These are phyloP conservation scores for Phialophora chinensis DNA, from an alignment of 2,329 filamentous ascomycete species.

Conservation along the genomic window DNA sequence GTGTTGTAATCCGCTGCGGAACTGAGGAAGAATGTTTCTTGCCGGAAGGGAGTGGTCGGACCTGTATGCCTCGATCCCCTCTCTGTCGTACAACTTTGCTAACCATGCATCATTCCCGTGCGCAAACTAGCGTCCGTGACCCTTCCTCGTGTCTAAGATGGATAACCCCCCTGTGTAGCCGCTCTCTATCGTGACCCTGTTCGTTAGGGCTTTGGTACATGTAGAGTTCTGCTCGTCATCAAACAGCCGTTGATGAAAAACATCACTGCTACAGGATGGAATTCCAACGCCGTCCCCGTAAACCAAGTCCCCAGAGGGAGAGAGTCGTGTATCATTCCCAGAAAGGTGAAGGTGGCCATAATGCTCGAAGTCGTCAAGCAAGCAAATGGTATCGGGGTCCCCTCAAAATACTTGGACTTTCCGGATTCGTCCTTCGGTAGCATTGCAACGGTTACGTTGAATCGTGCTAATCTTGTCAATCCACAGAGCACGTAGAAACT, in stretches of 20 bases:
- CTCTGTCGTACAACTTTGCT: background rate
- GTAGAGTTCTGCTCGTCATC: conserved; percentile 94
- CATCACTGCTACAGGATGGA: conserved; percentile 80
- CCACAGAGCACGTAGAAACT: conserved; percentile 87
- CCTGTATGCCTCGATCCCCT: background rate
- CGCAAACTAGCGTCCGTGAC: background rate
- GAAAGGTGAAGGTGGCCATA: conserved; percentile 87
- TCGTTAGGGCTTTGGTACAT: conserved; percentile 45
- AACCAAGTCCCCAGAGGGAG: conserved; percentile 77
- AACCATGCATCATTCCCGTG: background rate
- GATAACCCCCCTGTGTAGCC: background rate
- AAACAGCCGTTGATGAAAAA: conserved; percentile 89
- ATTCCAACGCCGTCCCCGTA: conserved; percentile 72
- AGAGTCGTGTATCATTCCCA: conserved; percentile 77
- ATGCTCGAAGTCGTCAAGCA: conserved; percentile 78
- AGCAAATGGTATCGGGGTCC: conserved; percentile 86
- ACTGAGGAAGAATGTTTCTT: background rate
- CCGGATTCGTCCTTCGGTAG: conserved; percentile 90
- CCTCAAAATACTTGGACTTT: conserved; percentile 95
- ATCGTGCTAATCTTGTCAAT: conserved; percentile 88
- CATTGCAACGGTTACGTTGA: conserved; percentile 91
- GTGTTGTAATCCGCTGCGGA: background rate
- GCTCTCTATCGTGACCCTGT: background rate
- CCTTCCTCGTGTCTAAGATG: background rate
- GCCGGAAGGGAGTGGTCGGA: background rate